phyloP scores from a whole-genome alignment of 805 yeast species.

The Yamadazyma sp. region DNA sequence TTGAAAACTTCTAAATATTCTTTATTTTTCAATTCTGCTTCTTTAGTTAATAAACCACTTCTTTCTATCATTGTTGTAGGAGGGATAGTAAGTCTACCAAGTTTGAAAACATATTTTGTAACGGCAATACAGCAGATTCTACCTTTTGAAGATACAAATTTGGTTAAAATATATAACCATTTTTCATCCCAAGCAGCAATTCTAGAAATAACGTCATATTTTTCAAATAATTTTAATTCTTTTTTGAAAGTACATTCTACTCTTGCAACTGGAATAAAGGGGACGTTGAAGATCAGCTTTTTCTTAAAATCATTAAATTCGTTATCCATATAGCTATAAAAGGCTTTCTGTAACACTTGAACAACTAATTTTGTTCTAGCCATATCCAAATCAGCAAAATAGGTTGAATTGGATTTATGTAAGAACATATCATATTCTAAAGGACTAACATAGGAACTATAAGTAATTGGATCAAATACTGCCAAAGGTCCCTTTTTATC shows the following conservation, averaged over 20 bases:
- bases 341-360: slow-evolving; percentile 54
- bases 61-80: slow-evolving; percentile 55
- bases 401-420: slow-evolving; percentile 86
- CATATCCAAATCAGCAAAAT: slow-evolving; percentile 77
- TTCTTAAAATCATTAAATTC: slow-evolving; percentile 30
- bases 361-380: slow-evolving; percentile 66
- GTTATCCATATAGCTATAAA: slow-evolving; percentile 43
- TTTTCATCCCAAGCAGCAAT: slow-evolving; percentile 83
- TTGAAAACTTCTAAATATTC: slow-evolving; percentile 9
- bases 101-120: slow-evolving; percentile 79
- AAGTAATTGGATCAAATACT: slow-evolving; percentile 43
- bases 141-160: slow-evolving; percentile 43
- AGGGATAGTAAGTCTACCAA: slow-evolving; percentile 68
- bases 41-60: slow-evolving; percentile 14
- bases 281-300: slow-evolving; percentile 32
- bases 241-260: slow-evolving; percentile 64
- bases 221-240: slow-evolving; percentile 68
- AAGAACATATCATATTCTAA: slow-evolving; percentile 82
- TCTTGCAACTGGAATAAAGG: slow-evolving; percentile 76
- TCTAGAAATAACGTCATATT: slow-evolving; percentile 52
- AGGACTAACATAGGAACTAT: slow-evolving; percentile 60
- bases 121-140: slow-evolving; percentile 50
- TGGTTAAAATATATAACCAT: slow-evolving; percentile 73
- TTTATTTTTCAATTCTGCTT: slow-evolving; percentile 12
- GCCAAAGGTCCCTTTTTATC: slow-evolving; percentile 19